These are phyloP conservation scores for Juglanconis sp. DNA, from an alignment of 2,329 filamentous ascomycete genomes.

Conservation along the genomic window DNA sequence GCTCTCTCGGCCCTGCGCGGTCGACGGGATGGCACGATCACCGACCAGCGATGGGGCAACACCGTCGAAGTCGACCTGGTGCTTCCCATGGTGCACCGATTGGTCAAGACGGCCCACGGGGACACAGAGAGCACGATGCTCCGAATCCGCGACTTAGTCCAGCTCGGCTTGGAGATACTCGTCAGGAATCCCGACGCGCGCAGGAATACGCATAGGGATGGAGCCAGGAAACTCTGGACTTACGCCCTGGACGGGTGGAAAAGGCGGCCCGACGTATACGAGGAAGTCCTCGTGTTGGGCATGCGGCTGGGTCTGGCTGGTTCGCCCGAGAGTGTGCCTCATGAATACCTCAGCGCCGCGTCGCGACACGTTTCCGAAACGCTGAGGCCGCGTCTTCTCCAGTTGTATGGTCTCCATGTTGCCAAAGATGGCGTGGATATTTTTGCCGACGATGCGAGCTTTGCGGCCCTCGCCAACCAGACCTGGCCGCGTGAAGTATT, in stretches of 20 bases:
- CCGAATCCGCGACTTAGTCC: background rate
- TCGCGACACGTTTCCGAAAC: background rate
- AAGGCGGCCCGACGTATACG: background rate
- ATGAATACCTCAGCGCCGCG: background rate
- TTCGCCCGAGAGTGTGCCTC: background rate
- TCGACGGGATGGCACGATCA: conserved; percentile 4
- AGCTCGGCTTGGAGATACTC: background rate
- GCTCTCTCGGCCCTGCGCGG: background rate
- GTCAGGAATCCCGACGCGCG: background rate
- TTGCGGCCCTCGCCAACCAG: background rate
- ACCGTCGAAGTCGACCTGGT: background rate
- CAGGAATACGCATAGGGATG: background rate
- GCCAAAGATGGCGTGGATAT: background rate
- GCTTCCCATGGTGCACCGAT: background rate
- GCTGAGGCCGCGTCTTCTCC: background rate
- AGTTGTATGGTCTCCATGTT: conserved; percentile 6
- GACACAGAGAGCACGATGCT: background rate
- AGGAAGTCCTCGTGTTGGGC: background rate
- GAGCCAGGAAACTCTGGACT: background rate
- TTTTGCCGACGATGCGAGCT: background rate
- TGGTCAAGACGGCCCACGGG: background rate
- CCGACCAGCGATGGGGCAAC: background rate
- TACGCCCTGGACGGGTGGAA: conserved; percentile 2
- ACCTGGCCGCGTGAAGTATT: conserved; percentile 1
- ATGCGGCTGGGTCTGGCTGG: background rate